Percentiles rank a stretch among this genome's conserved stretches.
Evolutionary conservation across 257 asterid species (phyloP).

Genomic region (Euphrasia confusa): DNA sequence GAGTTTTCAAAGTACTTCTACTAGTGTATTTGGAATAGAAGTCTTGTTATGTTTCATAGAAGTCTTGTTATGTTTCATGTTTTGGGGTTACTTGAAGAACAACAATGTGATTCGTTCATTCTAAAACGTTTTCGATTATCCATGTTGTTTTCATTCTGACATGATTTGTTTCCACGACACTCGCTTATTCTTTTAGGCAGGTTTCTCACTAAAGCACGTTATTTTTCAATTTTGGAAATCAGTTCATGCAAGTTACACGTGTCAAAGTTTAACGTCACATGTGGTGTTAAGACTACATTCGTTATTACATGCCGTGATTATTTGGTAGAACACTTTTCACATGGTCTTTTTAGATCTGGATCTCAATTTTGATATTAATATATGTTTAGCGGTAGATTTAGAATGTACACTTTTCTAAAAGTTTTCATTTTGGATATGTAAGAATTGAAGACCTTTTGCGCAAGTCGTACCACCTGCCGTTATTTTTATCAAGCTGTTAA

Average conservation of each 20-base stretch:
- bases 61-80: not conserved
- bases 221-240: not conserved
- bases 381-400: not conserved
- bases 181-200: not conserved
- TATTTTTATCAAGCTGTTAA: too few relatives aligned
- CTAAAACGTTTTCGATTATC: not conserved
- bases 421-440: not conserved
- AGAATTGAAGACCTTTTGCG: not conserved
- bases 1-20: too few relatives aligned
- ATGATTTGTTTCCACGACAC: not conserved
- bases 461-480: too few relatives aligned
- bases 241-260: not conserved
- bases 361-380: not conserved
- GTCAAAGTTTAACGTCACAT: too few relatives aligned
- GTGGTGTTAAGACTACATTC: not conserved
- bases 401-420: not conserved
- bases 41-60: not conserved
- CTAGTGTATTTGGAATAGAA: too few relatives aligned
- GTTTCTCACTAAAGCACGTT: too few relatives aligned
- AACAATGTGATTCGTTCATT: too few relatives aligned
- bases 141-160: not conserved
- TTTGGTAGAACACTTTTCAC: not conserved
- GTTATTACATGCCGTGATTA: not conserved
- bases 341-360: not conserved
- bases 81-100: not conserved